phyloP scores from a whole-genome alignment of 805 yeast genomes.

The Suhomyces prunicola region DNA sequence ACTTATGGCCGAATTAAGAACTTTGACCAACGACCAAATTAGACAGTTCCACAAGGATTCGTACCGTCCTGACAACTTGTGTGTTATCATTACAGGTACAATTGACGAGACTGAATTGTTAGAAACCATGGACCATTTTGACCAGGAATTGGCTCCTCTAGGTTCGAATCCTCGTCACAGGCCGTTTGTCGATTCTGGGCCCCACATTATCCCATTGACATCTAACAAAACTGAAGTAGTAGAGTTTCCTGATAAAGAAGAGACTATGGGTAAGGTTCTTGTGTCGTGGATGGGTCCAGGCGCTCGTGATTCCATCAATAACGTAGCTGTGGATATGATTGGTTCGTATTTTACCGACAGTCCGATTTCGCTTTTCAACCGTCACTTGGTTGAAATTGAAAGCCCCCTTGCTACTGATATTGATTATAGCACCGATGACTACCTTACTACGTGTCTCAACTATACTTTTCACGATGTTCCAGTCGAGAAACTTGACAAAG shows the following conservation, averaged over 20 bases:
- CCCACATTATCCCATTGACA: conserved; percentile 38
- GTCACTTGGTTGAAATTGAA: conserved; percentile 71
- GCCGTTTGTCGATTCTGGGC: conserved; percentile 75
- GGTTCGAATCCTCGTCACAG: conserved; percentile 38
- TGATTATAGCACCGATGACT: conserved; percentile 72
- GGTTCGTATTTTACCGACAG: conserved; percentile 73
- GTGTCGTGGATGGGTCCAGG: conserved; percentile 84
- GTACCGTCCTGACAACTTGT: conserved; percentile 81
- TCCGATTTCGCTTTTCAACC: conserved; percentile 71
- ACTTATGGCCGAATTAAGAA: conserved; percentile 68
- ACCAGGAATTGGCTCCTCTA: conserved; percentile 47
- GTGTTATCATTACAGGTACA: conserved; percentile 81
- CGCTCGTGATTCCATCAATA: conserved; percentile 46
- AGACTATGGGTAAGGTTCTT: conserved; percentile 70
- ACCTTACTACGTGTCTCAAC: conserved; percentile 55
- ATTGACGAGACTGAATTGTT: conserved; percentile 75
- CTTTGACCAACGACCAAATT: conserved; percentile 69
- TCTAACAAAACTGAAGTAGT: conserved; percentile 47
- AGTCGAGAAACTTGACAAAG: conserved; percentile 51
- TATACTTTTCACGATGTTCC: conserved; percentile 73
- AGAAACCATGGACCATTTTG: conserved; percentile 57
- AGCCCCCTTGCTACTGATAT: conserved; percentile 77
- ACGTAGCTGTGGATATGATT: conserved; percentile 68
- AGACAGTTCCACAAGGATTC: conserved; percentile 65
- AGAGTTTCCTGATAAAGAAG: conserved; percentile 88